Base-by-base conservation (phyloP, 257 asterid species). In the Solanum pimpinellifolium region DNA sequence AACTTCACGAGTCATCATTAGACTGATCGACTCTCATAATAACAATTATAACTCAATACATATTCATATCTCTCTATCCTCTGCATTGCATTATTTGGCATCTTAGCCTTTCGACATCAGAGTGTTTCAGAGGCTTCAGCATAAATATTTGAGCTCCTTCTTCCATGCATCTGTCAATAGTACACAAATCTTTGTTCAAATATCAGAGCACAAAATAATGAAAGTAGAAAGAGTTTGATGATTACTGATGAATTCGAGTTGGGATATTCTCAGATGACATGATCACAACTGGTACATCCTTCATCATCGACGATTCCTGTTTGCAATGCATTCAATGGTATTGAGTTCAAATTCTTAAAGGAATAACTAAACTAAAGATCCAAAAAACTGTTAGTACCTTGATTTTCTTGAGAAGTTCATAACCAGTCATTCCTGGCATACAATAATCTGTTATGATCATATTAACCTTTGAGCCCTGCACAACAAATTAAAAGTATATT, bases 391-490 rank as follows among this genome's bases (percentile, higher is more conserved):
- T 47, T 27, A 29, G 9, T 86, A 93, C 97, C 94, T 94, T 94
- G 85, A 93, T 91, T 88, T 93, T 92, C 93, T 94, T 92, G 21
- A 93, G 94, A 33, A 94, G 89, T 74, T 94, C 97, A 47, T 92
- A 94, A 56, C 95, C 97, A 4, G 91, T 91, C 97, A 94, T 94
- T 47, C 92, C 97, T 2, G 97, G 95, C 95, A 94, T 94, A 89
- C 94, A 93, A 83, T 93, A 93, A 84, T 94, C 97, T 72, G 94
- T 94, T 70, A 93, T 92, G n/a, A 94, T 93, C 92, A 94, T 87
- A 74, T 90, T 92, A 86, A 94, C 92, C 91, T 93, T 94, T 70
- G 90, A 83, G 20, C 88, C 91, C 92, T 92, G 91, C 33, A 44
- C 27, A 87, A 52, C 11, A 84, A 60, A 83, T 65, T 65, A 5